Base-by-base conservation (phyloP, 805 yeast species). In the Spathaspora passalidarum region DNA sequence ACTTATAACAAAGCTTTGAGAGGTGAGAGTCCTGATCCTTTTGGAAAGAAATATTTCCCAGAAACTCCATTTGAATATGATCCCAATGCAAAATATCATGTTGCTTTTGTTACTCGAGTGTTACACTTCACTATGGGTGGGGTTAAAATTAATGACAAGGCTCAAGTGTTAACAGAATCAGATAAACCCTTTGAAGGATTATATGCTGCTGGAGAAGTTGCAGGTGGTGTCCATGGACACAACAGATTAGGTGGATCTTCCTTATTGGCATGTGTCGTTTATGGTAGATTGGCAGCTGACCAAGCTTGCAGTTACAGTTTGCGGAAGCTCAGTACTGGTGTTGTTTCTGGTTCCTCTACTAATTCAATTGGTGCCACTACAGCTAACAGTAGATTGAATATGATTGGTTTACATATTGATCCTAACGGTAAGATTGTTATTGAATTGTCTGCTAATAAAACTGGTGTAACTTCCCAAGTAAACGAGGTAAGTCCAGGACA, bases 91-190 rank as follows among this genome's bases (percentile, higher is more conserved):
- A 59, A 57, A 29, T 77, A 76, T 54, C 76, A 78, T 51, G 80
- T 78, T 19, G 76, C 83, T 1, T 75, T 68, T 49, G 70, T 80
- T 38, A 78, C 83, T 5, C 69, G 85, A 32, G 84, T 80, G 4
- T 75, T 82, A 29, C 88, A 82, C 60, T 82, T 81, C 61, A 81
- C 87, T 7, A 82, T 81, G 86, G 89, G 90, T 18, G 89, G 90
- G 35, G 79, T 80, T 4, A 76, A 75, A 59, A 79, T 81, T 47
- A 73, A 81, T 56, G 75, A 69, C 19, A 59, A 70, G 37, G 64
- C 79, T 0, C 74, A 74, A 48, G 81, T 79, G 3, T 46, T 74
- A 21, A 52, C 58, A 1, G 61, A 62, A 7, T 52, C 56, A 19
- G 53, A 36, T 36, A 49, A 45, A 18, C 63, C 69, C 3, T 65